Evolutionary conservation across 495 filamentous ascomycete species (phyloP).

Genomic region (Cladorrhinum samala): DNA sequence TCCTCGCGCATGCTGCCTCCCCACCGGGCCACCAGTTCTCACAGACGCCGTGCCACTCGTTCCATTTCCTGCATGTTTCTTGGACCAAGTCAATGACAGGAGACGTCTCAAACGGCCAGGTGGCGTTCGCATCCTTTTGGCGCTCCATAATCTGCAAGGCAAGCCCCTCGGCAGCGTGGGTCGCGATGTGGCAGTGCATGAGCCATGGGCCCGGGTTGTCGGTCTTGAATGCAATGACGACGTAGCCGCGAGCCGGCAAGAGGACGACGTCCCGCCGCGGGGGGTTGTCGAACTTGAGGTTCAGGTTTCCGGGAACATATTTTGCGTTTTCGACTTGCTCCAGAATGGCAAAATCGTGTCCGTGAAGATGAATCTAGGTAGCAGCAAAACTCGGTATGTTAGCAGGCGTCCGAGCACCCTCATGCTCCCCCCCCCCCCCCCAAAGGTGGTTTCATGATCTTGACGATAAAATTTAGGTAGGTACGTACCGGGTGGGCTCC

Average conservation of each 20-base stretch:
- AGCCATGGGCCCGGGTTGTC: conserved; percentile 44
- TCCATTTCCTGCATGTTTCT: background rate
- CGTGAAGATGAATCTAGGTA: conserved; percentile 56
- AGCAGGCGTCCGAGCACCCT: no score
- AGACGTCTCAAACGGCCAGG: conserved; percentile 5
- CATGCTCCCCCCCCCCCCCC: no score
- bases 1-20: background rate
- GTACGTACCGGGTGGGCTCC: conserved; percentile 40
- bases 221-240: conserved; percentile 41
- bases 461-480: no score
- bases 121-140: conserved; percentile 16
- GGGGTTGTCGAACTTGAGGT: conserved; percentile 37
- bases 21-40: conserved; percentile 7
- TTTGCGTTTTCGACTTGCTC: conserved; percentile 37
- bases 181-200: conserved; percentile 45
- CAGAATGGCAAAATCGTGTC: conserved; percentile 54
- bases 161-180: conserved; percentile 43
- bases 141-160: conserved; percentile 43
- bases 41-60: conserved; percentile 1
- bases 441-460: no score
- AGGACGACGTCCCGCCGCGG: conserved; percentile 32
- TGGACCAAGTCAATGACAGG: background rate
- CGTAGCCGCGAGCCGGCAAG: conserved; percentile 31
- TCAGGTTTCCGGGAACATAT: conserved; percentile 9
- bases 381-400: no score